phyloP scores from a whole-genome alignment of 371 early-diverging fungal species.

The Lichtheimia ramosa region DNA sequence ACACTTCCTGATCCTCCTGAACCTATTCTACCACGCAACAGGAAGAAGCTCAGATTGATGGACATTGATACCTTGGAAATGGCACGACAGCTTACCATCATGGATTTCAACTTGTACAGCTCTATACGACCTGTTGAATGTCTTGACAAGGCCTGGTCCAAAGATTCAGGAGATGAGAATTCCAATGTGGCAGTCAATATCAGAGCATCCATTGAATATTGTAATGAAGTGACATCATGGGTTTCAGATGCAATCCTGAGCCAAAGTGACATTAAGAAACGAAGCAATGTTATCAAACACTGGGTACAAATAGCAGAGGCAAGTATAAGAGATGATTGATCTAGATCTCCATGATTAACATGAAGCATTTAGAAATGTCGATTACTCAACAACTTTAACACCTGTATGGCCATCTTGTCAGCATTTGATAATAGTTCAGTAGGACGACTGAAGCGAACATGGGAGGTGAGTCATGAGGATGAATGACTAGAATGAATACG shows the following conservation, averaged over 20 bases:
- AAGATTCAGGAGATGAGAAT: slow-evolving; percentile 38
- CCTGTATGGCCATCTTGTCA: slow-evolving; percentile 87
- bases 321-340: not conserved
- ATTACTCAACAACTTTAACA: slow-evolving; percentile 77
- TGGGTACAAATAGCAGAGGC: slow-evolving; percentile 84
- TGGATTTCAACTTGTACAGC: slow-evolving; percentile 80
- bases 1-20: slow-evolving; percentile 65
- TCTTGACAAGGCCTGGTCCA: slow-evolving; percentile 88
- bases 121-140: slow-evolving; percentile 85
- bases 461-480: slow-evolving; percentile 47
- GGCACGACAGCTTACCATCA: slow-evolving; percentile 92
- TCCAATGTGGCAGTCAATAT: slow-evolving; percentile 60
- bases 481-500: too few relatives aligned
- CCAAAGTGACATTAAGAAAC: slow-evolving; percentile 78
- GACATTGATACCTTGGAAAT: slow-evolving; percentile 92
- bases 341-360: too few relatives aligned
- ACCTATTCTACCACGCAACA: slow-evolving; percentile 70
- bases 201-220: slow-evolving; percentile 73
- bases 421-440: slow-evolving; percentile 89
- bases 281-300: slow-evolving; percentile 75
- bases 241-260: slow-evolving; percentile 80
- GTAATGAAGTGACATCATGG: slow-evolving; percentile 81
- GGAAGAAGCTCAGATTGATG: slow-evolving; percentile 67
- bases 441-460: slow-evolving; percentile 80
- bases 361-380: slow-evolving; percentile 30